Evolutionary conservation across 208 protist genomes (phyloP).

Genomic region (Leishmania mexicana): DNA sequence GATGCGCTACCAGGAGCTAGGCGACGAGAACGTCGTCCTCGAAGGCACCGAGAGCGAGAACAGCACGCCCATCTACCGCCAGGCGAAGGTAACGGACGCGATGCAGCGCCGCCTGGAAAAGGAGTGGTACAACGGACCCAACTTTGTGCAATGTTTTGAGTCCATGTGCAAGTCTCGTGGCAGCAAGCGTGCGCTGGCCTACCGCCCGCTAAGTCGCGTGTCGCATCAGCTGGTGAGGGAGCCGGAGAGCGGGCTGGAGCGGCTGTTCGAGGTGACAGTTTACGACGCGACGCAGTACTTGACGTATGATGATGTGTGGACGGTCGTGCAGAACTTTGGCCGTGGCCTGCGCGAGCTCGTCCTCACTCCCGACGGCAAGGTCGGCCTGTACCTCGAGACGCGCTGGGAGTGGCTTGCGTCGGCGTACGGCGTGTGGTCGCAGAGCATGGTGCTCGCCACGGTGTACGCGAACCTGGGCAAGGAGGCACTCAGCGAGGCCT

Average conservation of each 20-base stretch:
- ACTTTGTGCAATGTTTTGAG: constrained; percentile 57
- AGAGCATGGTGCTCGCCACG: constrained; percentile 68
- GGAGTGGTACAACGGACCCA: constrained; percentile 44
- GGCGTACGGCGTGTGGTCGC: constrained; percentile 68
- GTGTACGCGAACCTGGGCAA: constrained; percentile 89
- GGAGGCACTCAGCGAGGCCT: constrained; percentile 77
- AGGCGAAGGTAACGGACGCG: constrained; percentile 36
- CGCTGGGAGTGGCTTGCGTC: constrained; percentile 85
- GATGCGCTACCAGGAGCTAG: constrained; percentile 29
- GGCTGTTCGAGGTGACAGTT: constrained; percentile 49
- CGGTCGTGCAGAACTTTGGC: constrained; percentile 49
- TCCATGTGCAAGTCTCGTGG: constrained; percentile 31
- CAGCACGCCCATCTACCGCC: constrained; percentile 49
- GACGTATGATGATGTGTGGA: constrained; percentile 62
- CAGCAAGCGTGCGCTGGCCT: constrained; percentile 50
- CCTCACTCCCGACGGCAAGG: constrained; percentile 33
- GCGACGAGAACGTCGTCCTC: constrained; percentile 23
- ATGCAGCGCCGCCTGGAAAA: constrained; percentile 50
- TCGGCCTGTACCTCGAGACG: constrained; percentile 86
- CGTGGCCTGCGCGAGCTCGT: constrained; percentile 56
- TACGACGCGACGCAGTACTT: constrained; percentile 53
- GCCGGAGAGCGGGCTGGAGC: constrained; percentile 50
- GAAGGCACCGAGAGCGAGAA: constrained; percentile 22
- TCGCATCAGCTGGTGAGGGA: constrained; percentile 48
- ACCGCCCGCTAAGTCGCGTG: constrained; percentile 51